Percentiles rank a stretch among this genome's conserved stretches.
Conservation (phyloP, 2,329 filamentous ascomycete genomes). For the Blastomyces parvus region DNA sequence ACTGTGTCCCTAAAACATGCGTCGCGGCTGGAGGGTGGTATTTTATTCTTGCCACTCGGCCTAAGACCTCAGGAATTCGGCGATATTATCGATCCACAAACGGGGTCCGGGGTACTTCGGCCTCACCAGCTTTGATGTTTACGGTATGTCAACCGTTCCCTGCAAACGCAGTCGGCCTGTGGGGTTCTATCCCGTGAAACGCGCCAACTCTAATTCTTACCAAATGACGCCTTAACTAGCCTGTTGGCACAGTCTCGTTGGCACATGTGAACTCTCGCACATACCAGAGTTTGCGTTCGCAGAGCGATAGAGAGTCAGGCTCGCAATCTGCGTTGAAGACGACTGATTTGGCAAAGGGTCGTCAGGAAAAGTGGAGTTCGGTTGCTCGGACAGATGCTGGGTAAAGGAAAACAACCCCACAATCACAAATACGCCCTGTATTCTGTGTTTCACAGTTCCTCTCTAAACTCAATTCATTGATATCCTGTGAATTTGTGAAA, state of each 20-base stretch:
- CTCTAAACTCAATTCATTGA: not conserved
- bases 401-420: not conserved
- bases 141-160: not conserved
- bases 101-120: not conserved
- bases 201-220: not conserved
- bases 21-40: not conserved
- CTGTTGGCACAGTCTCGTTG: not conserved
- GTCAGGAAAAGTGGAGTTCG: not conserved
- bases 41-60: not conserved
- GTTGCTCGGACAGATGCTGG: too few species aligned
- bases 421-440: not conserved
- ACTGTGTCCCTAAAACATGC: not conserved
- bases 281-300: not conserved
- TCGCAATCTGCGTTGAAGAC: not conserved
- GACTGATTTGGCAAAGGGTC: not conserved
- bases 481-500: not conserved
- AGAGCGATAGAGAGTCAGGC: too few species aligned
- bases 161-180: not conserved
- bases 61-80: not conserved
- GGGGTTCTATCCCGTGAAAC: not conserved
- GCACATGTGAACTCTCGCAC: not conserved
- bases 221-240: not conserved
- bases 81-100: too few species aligned
- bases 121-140: not conserved
- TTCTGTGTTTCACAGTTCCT: not conserved